Base-by-base conservation (phyloP, 2,329 filamentous ascomycete species). In the Fusarium mangiferae region DNA sequence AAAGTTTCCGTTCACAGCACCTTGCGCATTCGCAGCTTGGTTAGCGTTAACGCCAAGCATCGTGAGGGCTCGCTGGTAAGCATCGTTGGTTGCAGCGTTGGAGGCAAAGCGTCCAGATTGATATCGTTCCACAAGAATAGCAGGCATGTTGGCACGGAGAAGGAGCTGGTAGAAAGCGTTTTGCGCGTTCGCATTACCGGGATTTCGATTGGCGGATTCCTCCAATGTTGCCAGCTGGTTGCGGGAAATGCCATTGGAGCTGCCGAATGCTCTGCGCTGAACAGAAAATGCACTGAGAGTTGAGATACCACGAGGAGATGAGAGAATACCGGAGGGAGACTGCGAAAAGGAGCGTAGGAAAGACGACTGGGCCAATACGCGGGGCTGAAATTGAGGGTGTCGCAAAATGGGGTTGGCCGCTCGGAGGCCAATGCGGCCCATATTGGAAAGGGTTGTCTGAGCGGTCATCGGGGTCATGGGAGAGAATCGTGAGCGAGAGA, bases 141-240 rank as follows among this genome's bases (percentile, higher is more conserved):
- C 92, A 24, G 96, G 94, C 93, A 98, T 95, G 79, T 97, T 96
- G 58, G 96, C 95, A 80, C 93, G 93, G 62, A 98, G 87, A 20
- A 99, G 89, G 51, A 95, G 92, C 80, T 96, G 93, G 81, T 99
- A 99, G 82, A 99, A 98, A 22, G 94, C 92, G 81, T 96, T 96
- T 82, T 99, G 96, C 26, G 95, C 92, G 48, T 93, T 93, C 35
- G 95, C 92, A 82, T 94, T 98, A 68, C 87, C 89, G 4, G 96
- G 94, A 78, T 98, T 97, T 82, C 94, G 93, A 84, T 98, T 99
- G 42, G 96, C 97, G 30, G 93, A 93, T 81, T 95, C 93, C 84
- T 99, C 96, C 76, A 95, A 89, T 75, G 94, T 93, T 39, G 95
- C 94, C 39, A 99, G 89, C 64, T 96, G 86, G 72, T 88, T 90